A percentile compares a stretch with the other conserved stretches of the same genome.
These are phyloP conservation scores for Calonectria pseudoturangicola DNA, from an alignment of 2,329 filamentous ascomycete genomes.

Conservation along the genomic window DNA sequence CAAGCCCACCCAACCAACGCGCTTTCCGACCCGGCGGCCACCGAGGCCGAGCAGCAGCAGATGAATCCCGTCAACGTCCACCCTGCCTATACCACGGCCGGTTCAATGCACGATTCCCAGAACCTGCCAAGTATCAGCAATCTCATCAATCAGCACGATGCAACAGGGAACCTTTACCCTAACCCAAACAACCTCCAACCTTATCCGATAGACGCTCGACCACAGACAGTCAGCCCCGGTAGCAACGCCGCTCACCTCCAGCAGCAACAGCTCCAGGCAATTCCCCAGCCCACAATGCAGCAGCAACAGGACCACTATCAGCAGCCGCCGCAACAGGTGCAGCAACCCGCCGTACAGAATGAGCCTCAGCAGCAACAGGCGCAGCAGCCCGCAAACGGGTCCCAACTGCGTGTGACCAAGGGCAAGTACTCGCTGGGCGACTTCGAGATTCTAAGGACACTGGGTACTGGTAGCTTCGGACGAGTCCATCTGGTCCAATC, in stretches of 20 bases:
- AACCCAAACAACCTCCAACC: conserved; percentile 50
- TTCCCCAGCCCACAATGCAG: conserved; percentile 58
- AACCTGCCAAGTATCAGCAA: conserved; percentile 89
- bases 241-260: conserved; percentile 59
- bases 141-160: conserved; percentile 80
- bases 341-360: conserved; percentile 58
- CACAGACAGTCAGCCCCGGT: conserved; percentile 62
- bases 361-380: conserved; percentile 56
- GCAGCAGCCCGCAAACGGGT: conserved; percentile 58
- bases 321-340: conserved; percentile 56
- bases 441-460: conserved; percentile 91
- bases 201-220: conserved; percentile 54
- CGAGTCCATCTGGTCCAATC: conserved; percentile 97
- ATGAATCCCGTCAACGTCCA: conserved; percentile 56
- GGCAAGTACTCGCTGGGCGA: conserved; percentile 97
- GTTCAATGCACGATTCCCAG: conserved; percentile 70
- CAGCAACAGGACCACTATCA: conserved; percentile 55
- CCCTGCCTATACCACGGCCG: conserved; percentile 54
- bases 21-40: conserved; percentile 43
- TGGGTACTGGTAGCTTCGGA: conserved; percentile 97
- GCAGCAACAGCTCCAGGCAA: conserved; percentile 62
- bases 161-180: conserved; percentile 58
- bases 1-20: conserved; percentile 49
- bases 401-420: conserved; percentile 83
- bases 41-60: conserved; percentile 51